Percentiles rank a stretch among this genome's conserved stretches.
These are phyloP conservation scores for Yamadazyma buinensis DNA, from an alignment of 1,139 yeast genomes.

Conservation along the genomic window DNA sequence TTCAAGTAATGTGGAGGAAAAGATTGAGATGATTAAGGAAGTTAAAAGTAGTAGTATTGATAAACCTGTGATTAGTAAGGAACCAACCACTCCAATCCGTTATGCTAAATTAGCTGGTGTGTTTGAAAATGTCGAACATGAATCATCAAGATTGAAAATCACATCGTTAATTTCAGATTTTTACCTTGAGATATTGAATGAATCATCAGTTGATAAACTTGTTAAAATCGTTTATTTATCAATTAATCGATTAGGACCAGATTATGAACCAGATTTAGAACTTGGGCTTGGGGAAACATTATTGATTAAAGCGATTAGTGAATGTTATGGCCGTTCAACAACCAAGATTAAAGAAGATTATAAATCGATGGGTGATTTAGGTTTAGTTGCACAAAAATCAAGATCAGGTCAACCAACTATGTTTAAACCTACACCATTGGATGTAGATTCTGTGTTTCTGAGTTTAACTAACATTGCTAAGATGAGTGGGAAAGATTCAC, in stretches of 20 bases:
- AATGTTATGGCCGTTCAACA: constrained; percentile 79
- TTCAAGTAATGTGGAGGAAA: constrained; percentile 1
- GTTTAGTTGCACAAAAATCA: constrained; percentile 81
- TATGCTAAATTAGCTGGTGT: constrained; percentile 64
- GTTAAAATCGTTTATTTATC: constrained; percentile 75
- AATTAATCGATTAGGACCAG: constrained; percentile 90
- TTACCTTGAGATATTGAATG: constrained; percentile 57
- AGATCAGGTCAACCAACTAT: constrained; percentile 84
- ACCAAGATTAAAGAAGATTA: constrained; percentile 72
- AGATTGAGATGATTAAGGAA: constrained; percentile 22
- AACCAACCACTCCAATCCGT: constrained; percentile 41
- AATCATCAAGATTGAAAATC: constrained; percentile 79
- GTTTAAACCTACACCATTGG: constrained; percentile 86
- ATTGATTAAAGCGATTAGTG: constrained; percentile 82
- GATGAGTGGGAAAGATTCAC: constrained; percentile 81
- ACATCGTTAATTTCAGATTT: constrained; percentile 70
- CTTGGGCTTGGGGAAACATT: constrained; percentile 90
- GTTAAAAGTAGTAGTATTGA: constrained; percentile 19
- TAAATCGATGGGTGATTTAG: constrained; percentile 83
- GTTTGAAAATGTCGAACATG: constrained; percentile 73
- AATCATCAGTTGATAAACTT: constrained; percentile 53
- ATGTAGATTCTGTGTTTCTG: constrained; percentile 67
- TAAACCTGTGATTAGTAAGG: constrained; percentile 4
- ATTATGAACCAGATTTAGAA: constrained; percentile 85
- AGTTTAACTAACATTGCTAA: constrained; percentile 75